These are phyloP conservation scores for Ustilago hordei DNA, from an alignment of 1,284 basidiomycete species.

Conservation along the genomic window DNA sequence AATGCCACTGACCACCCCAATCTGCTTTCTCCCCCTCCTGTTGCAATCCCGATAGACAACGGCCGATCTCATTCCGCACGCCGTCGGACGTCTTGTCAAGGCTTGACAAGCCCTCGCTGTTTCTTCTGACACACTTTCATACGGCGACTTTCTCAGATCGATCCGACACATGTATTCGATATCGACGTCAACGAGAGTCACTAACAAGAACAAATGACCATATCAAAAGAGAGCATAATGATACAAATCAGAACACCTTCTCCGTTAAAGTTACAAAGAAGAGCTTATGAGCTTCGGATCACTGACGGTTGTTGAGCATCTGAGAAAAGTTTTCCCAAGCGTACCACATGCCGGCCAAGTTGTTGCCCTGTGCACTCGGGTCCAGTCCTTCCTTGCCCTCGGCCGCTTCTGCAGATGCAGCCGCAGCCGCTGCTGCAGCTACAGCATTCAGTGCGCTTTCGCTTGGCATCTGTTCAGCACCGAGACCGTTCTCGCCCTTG, in stretches of 20 bases:
- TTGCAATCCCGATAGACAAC: conserved; percentile 13
- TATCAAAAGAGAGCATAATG: conserved; percentile 8
- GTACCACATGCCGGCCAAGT: conserved; percentile 46
- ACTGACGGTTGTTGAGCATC: conserved; percentile 58
- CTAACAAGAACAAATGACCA: not conserved
- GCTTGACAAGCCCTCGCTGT: conserved; percentile 16
- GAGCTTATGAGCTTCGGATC: not conserved
- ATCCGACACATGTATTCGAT: not conserved
- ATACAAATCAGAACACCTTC: conserved; percentile 1
- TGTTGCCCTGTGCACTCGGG: conserved; percentile 37
- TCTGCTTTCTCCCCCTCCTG: not conserved
- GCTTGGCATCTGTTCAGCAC: conserved; percentile 29
- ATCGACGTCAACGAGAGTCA: not conserved
- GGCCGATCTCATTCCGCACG: conserved; percentile 47
- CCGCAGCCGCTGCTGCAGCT: conserved; percentile 39
- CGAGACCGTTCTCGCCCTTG: conserved; percentile 23
- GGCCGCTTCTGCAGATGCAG: conserved; percentile 23
- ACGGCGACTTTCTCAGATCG: not conserved
- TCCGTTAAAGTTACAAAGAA: not conserved
- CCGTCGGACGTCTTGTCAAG: conserved; percentile 50
- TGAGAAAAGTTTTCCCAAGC: conserved; percentile 56
- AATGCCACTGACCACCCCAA: not conserved
- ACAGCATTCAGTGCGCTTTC: conserved; percentile 50
- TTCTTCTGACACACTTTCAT: not conserved
- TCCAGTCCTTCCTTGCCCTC: conserved; percentile 37